Conservation (phyloP, 75 land plant genomes). For the Ceratopteris richardii region DNA sequence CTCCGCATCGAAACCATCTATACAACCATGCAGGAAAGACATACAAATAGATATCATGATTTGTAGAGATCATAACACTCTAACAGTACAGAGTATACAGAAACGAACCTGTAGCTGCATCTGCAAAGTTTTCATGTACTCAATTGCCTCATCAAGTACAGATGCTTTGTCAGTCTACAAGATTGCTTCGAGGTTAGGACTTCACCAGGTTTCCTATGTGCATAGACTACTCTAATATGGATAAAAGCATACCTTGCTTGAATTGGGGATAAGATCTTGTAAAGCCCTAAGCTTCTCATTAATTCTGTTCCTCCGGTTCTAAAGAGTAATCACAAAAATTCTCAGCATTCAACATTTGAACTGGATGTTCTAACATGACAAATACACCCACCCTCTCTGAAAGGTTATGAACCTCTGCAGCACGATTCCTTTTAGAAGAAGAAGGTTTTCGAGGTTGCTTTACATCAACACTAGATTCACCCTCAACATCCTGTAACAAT, state of each 20-base stretch:
- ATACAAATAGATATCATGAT: no score
- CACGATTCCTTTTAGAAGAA: constrained; percentile 52
- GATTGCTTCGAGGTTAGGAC: not conserved
- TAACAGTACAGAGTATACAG: not conserved
- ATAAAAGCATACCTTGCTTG: constrained; percentile 49
- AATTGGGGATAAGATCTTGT: constrained; percentile 54
- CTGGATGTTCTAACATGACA: no score
- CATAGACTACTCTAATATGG: no score
- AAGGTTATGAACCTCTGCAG: constrained; percentile 84
- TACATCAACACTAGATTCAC: constrained; percentile 33
- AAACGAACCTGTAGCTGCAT: constrained; percentile 11
- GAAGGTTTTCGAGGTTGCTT: constrained; percentile 37
- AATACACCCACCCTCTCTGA: constrained; percentile 56
- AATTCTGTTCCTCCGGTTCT: constrained; percentile 46
- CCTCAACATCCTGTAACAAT: constrained; percentile 57
- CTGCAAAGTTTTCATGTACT: constrained; percentile 15
- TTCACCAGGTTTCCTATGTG: no score
- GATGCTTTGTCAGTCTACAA: constrained; percentile 14
- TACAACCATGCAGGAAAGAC: no score
- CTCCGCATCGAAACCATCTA: constrained; percentile 66
- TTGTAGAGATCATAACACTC: no score
- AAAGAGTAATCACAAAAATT: not conserved
- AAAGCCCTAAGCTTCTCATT: constrained; percentile 60
- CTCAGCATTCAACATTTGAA: no score
- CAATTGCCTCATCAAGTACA: constrained; percentile 15